Base-by-base conservation (phyloP, 768 basidiomycete genomes). In the Psilocybe cubensis region DNA sequence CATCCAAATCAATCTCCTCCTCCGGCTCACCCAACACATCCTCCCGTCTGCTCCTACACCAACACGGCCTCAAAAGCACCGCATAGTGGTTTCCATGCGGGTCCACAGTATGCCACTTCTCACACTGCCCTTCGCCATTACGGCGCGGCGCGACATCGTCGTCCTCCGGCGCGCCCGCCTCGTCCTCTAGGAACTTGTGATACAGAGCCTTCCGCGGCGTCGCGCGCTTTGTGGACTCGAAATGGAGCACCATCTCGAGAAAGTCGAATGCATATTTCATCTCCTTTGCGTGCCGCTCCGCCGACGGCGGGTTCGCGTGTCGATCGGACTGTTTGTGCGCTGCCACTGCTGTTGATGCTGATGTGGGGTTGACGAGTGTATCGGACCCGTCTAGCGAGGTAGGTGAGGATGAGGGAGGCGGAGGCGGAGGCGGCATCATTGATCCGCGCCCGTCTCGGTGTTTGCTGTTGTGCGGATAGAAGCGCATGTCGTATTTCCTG, bases 171-270 rank as follows among this genome's bases (percentile, higher is more conserved):
- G 75, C 79, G 21, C 64, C 62, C 35, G 68, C 63, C 59, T 70
- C n/a, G n/a, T n/a, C 84, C 27, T 65, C 63, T 33, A 98, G 78
- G 72, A 97, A 98, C 0, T 84, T 80, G 66, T 98, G 95, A 56
- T 82, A 82, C 44, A 98, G 79, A 17, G 89, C 92, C 6, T 83
- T 77, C 17, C 80, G 79, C 3, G 96, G 92, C 3, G 92, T 94
- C 54, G 87, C 81, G 20, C 96, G 84, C 52, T 83, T 85, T 20
- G 85, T 87, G 6, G 88, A 85, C 66, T 95, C 92, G 1, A 91
- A 85, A 38, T 90, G 80, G 67, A 99, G 79, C 18, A 93, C 72
- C 50, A 78, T 73, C 57, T 88, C 86, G 31, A 95, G 81, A 11
- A 99, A 79, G 65, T 89, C 87, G 41, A 98, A 79, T 1, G 89